Conservation (phyloP, 768 basidiomycete species). For the Termitomyces eurrhizus region DNA sequence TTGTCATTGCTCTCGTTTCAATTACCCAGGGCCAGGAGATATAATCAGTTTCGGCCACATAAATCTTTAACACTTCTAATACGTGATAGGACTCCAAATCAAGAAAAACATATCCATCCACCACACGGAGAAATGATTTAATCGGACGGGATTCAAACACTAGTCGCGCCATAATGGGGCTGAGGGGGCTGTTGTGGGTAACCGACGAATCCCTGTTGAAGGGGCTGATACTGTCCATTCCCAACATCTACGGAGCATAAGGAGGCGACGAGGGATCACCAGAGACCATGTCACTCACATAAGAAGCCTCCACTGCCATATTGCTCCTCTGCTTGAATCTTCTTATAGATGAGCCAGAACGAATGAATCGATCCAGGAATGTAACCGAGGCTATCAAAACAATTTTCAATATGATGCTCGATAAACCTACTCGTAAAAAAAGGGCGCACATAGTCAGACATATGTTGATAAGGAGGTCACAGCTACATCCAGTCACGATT, state of each 20-base stretch:
- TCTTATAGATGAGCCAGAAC: conserved; percentile 89
- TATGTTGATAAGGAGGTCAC: conserved; percentile 85
- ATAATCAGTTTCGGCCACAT: too few species aligned
- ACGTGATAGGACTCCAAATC: not conserved
- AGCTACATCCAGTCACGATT: conserved; percentile 78
- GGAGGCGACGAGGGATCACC: not conserved
- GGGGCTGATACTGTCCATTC: conserved; percentile 38
- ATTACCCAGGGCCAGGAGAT: too few species aligned
- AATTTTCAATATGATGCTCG: not conserved
- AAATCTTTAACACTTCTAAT: not conserved
- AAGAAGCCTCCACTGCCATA: conserved; percentile 75
- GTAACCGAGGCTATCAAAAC: conserved; percentile 61
- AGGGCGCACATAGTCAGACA: conserved; percentile 63
- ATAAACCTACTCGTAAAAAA: not conserved
- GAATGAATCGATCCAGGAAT: conserved; percentile 73
- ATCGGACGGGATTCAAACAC: not conserved
- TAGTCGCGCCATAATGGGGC: conserved; percentile 42
- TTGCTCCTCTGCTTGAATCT: conserved; percentile 81
- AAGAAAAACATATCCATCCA: not conserved
- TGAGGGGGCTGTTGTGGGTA: conserved; percentile 22
- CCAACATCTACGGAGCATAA: conserved; percentile 30
- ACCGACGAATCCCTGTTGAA: conserved; percentile 24
- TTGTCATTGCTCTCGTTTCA: too few species aligned
- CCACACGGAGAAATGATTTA: not conserved
- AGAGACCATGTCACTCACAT: conserved; percentile 45